Percentiles rank a stretch among this genome's conserved stretches.
Evolutionary conservation across 257 asterid species (phyloP).

Genomic region (Capsicum chinense): DNA sequence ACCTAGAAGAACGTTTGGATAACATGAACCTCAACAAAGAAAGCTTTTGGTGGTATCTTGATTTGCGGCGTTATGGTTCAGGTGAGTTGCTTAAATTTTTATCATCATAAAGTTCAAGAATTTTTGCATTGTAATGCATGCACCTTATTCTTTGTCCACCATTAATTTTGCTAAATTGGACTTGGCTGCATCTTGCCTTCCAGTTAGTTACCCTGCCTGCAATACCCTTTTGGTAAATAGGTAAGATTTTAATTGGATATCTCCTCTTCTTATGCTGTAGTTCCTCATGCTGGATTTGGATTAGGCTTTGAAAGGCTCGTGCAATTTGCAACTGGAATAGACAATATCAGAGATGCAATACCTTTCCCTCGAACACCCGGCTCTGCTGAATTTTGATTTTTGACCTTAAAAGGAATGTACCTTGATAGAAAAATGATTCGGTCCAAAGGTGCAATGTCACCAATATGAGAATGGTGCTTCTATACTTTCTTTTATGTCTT

Average conservation of each 20-base stretch:
- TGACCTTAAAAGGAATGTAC: neutral
- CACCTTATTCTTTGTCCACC: neutral
- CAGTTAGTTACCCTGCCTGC: neutral
- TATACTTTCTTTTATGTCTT: neutral
- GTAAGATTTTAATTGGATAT: neutral
- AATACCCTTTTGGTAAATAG: neutral
- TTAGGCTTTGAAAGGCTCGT: conserved; percentile 97
- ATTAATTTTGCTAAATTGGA: neutral
- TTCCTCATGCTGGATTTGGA: conserved; percentile 98
- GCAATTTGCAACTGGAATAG: conserved; percentile 92
- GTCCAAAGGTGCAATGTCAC: too few species aligned
- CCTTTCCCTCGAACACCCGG: conserved; percentile 97
- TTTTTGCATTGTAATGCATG: neutral
- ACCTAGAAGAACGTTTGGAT: conserved; percentile 81
- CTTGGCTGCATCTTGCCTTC: neutral
- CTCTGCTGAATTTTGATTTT: conserved; percentile 81
- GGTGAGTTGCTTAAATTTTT: conserved; percentile 40
- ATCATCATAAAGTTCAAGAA: neutral
- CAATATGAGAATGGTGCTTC: neutral
- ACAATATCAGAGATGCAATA: conserved; percentile 88
- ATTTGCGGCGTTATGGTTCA: conserved; percentile 95
- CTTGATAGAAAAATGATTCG: neutral
- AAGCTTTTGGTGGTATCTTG: conserved; percentile 99
- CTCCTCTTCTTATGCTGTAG: conserved; percentile 44
- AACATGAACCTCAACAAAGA: conserved; percentile 86